These are phyloP conservation scores for Suillus ampliporus DNA, from an alignment of 768 basidiomycete genomes.

Conservation along the genomic window DNA sequence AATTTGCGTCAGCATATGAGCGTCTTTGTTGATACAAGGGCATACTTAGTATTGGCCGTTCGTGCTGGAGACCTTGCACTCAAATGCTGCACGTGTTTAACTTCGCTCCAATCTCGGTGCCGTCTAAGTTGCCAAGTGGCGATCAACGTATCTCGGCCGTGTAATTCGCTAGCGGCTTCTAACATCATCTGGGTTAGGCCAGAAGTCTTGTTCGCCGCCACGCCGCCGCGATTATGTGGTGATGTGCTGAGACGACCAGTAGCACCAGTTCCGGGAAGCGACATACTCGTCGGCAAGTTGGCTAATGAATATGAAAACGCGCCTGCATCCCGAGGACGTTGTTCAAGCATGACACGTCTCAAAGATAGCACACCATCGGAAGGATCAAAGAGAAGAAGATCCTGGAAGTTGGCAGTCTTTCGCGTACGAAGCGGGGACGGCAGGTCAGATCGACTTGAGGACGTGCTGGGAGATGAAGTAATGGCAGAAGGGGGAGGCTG, in stretches of 20 bases:
- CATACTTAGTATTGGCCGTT: conserved; percentile 12
- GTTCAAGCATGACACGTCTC: conserved; percentile 56
- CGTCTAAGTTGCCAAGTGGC: conserved; percentile 72
- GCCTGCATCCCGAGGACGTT: conserved; percentile 27
- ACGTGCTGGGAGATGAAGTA: conserved; percentile 34
- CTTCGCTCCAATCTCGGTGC: conserved; percentile 56
- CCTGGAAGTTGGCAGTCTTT: conserved; percentile 58
- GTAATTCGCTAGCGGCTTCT: conserved; percentile 41
- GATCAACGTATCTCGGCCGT: conserved; percentile 47
- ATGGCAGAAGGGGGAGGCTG: conserved; percentile 37
- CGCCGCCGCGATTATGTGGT: conserved; percentile 27
- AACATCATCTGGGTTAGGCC: conserved; percentile 42
- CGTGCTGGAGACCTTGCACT: conserved; percentile 16
- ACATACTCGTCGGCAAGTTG: conserved; percentile 54
- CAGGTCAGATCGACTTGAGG: conserved; percentile 34
- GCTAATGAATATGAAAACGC: conserved; percentile 31
- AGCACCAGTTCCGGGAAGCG: conserved; percentile 59
- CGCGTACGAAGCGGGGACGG: conserved; percentile 35
- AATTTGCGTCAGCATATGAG: conserved; percentile 17
- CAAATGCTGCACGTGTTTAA: conserved; percentile 40
- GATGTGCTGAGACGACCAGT: conserved; percentile 43
- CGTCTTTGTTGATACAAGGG: not conserved
- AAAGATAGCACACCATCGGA: conserved; percentile 59
- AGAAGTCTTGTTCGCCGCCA: conserved; percentile 39
- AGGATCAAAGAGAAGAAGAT: conserved; percentile 72